Base-by-base conservation (phyloP, 225 moss, liverwort and hornwort species). In the Ulota crispa region DNA sequence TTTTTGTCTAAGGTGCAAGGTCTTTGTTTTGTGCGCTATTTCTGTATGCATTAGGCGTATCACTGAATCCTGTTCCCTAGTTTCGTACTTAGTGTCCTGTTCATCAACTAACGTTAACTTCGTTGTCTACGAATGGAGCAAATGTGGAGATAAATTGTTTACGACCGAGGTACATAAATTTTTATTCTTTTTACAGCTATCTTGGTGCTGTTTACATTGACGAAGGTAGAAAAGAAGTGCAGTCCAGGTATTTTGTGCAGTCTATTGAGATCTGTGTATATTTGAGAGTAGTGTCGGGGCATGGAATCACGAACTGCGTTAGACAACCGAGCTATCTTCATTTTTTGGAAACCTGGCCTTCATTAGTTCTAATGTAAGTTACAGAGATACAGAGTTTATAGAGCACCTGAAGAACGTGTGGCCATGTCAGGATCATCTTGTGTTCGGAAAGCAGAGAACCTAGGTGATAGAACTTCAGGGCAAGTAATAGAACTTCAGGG, bases 1-100 rank as follows among this genome's bases (percentile, higher is more conserved):
- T 59, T 45, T 57, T 60, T 43, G 65, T 42, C 34, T 0, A 57
- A 52, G 31, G 37, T 76, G 32, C 36, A 39, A 41, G n/a, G 28
- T 50, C 23, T 66, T 52, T 30, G 20, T 42, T 8, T 65, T 9
- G 23, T 60, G 36, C 57, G 59, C 18, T 74, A 27, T 34, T 32
- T 79, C 16, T 73, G 9, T 10, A 56, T 83, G 47, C 31, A 76
- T 64, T 74, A 78, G 82, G 21, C 61, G 71, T 67, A 43, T 60
- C 32, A 47, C 37, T 79, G 59, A 42, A 77, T 68, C 68, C 34
- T 55, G 19, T 73, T 23, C 1, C 21, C 36, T 37, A 34, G 32
- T 54, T 39, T 67, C 50, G 59, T 64, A 26, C 36, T 6, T 74
- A 75, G 6, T 71, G 43, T 79, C 19, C 14, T 79, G n/a, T 72